Evolutionary conservation across 306 rosid species (phyloP).

Genomic region (Cicer yamashitae): DNA sequence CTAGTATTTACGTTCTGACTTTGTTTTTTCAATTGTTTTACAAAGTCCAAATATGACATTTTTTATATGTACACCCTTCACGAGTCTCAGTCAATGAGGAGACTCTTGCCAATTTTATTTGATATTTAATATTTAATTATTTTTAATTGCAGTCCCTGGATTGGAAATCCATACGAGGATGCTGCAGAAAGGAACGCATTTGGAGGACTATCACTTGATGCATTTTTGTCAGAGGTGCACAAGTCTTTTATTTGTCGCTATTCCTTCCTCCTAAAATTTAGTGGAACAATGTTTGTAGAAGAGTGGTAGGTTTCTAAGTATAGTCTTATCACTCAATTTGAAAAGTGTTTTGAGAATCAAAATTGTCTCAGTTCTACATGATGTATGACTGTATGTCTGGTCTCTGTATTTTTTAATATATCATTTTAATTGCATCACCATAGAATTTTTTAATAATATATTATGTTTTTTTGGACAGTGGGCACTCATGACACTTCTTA

Average conservation of each 20-base stretch:
- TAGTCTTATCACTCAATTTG: conserved; percentile 26
- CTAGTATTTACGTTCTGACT: neutral
- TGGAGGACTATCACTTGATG: conserved; percentile 85
- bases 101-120: conserved; percentile 25
- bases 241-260: conserved; percentile 26
- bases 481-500: conserved; percentile 90
- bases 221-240: conserved; percentile 69
- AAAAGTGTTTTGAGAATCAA: conserved; percentile 22
- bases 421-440: conserved; percentile 22
- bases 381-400: neutral
- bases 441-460: conserved; percentile 38
- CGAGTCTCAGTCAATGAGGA: conserved; percentile 8
- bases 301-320: neutral
- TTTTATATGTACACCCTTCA: conserved; percentile 40
- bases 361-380: neutral
- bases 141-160: conserved; percentile 80
- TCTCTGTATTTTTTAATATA: neutral
- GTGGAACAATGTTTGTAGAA: conserved; percentile 12
- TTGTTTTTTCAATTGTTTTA: conserved; percentile 30
- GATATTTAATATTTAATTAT: conserved; percentile 34
- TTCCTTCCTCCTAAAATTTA: conserved; percentile 19
- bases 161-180: conserved; percentile 71
- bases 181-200: conserved; percentile 80
- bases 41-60: conserved; percentile 13
- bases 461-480: conserved; percentile 61